A percentile compares a stretch with the other conserved stretches of the same genome.
Evolutionary conservation across 352 stramenopile species (phyloP).

Genomic region (Phytophthora tentaculata): DNA sequence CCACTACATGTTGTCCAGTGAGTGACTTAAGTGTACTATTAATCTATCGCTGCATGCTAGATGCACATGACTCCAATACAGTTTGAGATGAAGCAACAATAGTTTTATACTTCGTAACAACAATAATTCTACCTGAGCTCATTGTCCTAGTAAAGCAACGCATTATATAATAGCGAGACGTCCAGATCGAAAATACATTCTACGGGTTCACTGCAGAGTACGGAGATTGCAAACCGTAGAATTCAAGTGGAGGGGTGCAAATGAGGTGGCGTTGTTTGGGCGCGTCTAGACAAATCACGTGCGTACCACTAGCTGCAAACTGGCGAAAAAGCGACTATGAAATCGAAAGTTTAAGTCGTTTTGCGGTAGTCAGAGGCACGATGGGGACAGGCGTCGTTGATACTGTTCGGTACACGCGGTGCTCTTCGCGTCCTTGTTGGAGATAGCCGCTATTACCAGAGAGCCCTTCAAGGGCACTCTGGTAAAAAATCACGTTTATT

Average conservation of each 20-base stretch:
- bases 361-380: slow-evolving; percentile 23
- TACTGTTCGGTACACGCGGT: slow-evolving; percentile 1
- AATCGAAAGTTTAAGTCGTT: slow-evolving; percentile 19
- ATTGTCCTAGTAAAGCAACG: background rate
- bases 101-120: too few relatives aligned
- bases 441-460: background rate
- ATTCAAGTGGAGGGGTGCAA: slow-evolving; percentile 26
- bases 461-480: background rate
- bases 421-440: slow-evolving; percentile 1
- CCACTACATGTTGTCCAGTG: slow-evolving; percentile 2
- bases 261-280: slow-evolving; percentile 32
- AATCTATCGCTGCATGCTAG: slow-evolving; percentile 22
- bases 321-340: slow-evolving; percentile 24
- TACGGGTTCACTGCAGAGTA: background rate
- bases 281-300: slow-evolving; percentile 12
- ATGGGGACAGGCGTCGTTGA: slow-evolving; percentile 19
- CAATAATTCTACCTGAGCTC: background rate
- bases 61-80: slow-evolving; percentile 29
- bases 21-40: slow-evolving; percentile 31
- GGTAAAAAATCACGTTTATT: too few relatives aligned
- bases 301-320: slow-evolving; percentile 28
- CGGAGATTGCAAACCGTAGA: background rate
- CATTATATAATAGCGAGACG: background rate
- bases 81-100: too few relatives aligned
- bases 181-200: background rate